Evolutionary conservation across 352 stramenopile species (phyloP).

Genomic region (Phytopythium oedochilum): DNA sequence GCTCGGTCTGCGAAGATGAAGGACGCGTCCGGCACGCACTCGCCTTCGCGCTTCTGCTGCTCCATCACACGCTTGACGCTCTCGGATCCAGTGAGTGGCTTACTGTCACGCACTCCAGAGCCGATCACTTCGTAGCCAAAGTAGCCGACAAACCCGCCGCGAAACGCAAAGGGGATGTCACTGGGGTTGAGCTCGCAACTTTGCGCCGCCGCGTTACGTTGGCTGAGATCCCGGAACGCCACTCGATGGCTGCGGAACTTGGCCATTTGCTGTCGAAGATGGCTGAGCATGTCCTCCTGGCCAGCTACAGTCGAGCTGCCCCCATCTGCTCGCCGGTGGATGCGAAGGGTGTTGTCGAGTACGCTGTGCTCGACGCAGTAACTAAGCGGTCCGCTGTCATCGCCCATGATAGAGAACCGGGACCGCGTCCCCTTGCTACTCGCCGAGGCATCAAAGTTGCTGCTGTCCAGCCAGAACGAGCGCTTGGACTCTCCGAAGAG

Average conservation of each 20-base stretch:
- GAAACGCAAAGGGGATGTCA: slow-evolving; percentile 80
- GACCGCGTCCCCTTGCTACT: slow-evolving; percentile 8
- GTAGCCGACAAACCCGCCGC: slow-evolving; percentile 84
- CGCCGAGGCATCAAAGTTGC: slow-evolving; percentile 37
- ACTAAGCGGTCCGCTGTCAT: slow-evolving; percentile 47
- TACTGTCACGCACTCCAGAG: slow-evolving; percentile 15
- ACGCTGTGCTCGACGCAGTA: slow-evolving; percentile 67
- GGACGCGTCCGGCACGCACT: slow-evolving; percentile 76
- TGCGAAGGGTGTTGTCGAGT: slow-evolving; percentile 35
- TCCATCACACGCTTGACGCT: slow-evolving; percentile 20
- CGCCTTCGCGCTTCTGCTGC: slow-evolving; percentile 18
- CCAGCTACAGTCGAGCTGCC: slow-evolving; percentile 9
- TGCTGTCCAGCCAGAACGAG: slow-evolving; percentile 83
- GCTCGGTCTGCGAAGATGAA: slow-evolving; percentile 90
- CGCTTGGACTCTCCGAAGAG: slow-evolving; percentile 40
- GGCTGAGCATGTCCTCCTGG: too few relatives aligned
- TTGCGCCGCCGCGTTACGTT: too few relatives aligned
- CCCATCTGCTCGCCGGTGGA: slow-evolving; percentile 15
- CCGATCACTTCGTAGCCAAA: slow-evolving; percentile 83
- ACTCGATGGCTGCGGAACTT: slow-evolving; percentile 21
- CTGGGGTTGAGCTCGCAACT: too few relatives aligned
- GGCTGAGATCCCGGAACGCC: neutral
- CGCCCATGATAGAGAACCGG: slow-evolving; percentile 77
- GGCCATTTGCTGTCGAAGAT: slow-evolving; percentile 40
- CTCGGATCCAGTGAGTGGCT: too few relatives aligned